A percentile compares a stretch with the other conserved stretches of the same genome.
Conservation (phyloP, 371 early-diverging fungal genomes). For the Actinomortierella ambigua region DNA sequence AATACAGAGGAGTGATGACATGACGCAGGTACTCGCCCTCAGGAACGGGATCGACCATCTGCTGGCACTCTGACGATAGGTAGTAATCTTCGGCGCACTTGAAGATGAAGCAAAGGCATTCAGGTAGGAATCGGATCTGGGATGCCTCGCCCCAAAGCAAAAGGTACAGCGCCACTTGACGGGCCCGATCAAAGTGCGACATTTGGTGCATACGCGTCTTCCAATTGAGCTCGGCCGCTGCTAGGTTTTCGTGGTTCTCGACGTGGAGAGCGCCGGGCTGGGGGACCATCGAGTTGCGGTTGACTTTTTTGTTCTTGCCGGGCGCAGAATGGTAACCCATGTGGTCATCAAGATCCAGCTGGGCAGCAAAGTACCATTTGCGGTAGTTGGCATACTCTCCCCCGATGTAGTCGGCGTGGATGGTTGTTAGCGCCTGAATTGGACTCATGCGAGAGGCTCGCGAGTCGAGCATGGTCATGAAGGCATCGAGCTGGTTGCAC, state of each 20-base stretch:
- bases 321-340: conserved; percentile 54
- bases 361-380: conserved; percentile 87
- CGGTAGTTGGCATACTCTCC: conserved; percentile 86
- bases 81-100: conserved; percentile 76
- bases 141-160: conserved; percentile 91
- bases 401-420: conserved; percentile 89
- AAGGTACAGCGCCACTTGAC: conserved; percentile 81
- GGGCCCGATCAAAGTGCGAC: conserved; percentile 71
- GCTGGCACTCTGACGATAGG: conserved; percentile 45
- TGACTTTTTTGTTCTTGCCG: conserved; percentile 48
- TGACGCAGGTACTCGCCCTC: conserved; percentile 77
- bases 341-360: conserved; percentile 72
- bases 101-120: conserved; percentile 84
- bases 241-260: conserved; percentile 37
- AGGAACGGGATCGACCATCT: conserved; percentile 51
- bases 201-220: conserved; percentile 71
- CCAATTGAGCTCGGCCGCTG: conserved; percentile 72
- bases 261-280: conserved; percentile 26
- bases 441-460: conserved; percentile 82
- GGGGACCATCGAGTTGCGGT: conserved; percentile 34
- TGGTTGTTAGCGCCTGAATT: conserved; percentile 72
- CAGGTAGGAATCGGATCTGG: conserved; percentile 79
- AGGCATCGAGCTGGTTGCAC: conserved; percentile 76
- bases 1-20: conserved; percentile 79
- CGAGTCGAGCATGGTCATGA: conserved; percentile 86